Percentiles rank a stretch among this genome's conserved stretches.
Evolutionary conservation across 129 eudicot genomes (phyloP).

Genomic region (Centella asiatica): DNA sequence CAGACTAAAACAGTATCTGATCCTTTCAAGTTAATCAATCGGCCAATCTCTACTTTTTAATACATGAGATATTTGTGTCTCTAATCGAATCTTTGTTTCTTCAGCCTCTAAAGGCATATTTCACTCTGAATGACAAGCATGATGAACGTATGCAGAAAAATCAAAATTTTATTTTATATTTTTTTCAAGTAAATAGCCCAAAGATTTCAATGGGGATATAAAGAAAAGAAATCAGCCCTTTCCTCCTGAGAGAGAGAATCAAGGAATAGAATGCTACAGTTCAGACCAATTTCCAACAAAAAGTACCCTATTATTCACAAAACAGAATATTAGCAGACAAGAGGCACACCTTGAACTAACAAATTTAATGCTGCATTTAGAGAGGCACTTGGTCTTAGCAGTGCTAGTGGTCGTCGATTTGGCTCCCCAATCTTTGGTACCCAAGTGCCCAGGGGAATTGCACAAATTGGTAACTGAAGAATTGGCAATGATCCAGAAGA

Average conservation of each 20-base stretch:
- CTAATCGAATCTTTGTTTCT: too few relatives aligned
- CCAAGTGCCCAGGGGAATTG: constrained; percentile 85
- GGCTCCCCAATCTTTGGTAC: constrained; percentile 83
- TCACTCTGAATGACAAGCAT: too few relatives aligned
- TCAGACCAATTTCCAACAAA: neutral
- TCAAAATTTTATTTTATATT: too few relatives aligned
- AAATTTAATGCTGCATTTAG: constrained; percentile 70
- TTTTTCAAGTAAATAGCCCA: neutral
- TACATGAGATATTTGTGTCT: too few relatives aligned
- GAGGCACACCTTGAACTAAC: constrained; percentile 72
- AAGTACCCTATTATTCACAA: neutral
- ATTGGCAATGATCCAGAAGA: constrained; percentile 67
- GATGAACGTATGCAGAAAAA: too few relatives aligned
- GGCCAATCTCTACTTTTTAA: too few relatives aligned
- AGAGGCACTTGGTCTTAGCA: constrained; percentile 72
- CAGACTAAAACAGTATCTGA: too few relatives aligned
- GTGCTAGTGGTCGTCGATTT: constrained; percentile 59
- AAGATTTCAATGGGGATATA: neutral
- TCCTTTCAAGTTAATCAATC: too few relatives aligned
- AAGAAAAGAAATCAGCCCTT: neutral
- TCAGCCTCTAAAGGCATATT: too few relatives aligned
- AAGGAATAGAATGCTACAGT: neutral
- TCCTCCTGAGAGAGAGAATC: neutral
- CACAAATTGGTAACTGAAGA: constrained; percentile 65
- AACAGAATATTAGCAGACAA: neutral